These are phyloP conservation scores for Beauveria australis DNA, from an alignment of 2,329 filamentous ascomycete species.

Conservation along the genomic window DNA sequence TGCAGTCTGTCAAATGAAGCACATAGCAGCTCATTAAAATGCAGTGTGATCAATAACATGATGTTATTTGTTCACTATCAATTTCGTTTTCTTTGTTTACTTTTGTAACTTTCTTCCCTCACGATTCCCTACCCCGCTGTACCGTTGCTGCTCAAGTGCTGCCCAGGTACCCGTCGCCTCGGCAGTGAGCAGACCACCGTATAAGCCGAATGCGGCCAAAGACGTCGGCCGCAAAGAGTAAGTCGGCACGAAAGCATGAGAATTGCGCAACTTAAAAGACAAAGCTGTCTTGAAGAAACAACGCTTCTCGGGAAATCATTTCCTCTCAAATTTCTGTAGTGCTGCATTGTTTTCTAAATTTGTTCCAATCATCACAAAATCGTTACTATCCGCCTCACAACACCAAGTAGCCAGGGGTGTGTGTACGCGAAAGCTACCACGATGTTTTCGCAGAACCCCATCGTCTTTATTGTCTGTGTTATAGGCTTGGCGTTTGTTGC, in stretches of 20 bases:
- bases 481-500: background rate
- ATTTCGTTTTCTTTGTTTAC: too few species aligned
- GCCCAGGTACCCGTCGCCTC: background rate
- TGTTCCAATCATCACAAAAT: background rate
- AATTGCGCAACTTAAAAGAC: background rate
- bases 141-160: background rate
- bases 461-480: constrained; percentile 5
- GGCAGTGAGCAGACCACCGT: background rate
- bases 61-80: too few species aligned
- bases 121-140: too few species aligned
- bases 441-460: background rate
- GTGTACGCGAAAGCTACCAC: background rate
- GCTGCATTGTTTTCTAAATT: background rate
- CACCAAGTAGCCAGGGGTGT: background rate
- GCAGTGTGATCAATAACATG: too few species aligned
- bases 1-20: background rate
- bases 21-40: too few species aligned
- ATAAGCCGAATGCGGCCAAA: background rate
- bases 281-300: too few species aligned
- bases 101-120: too few species aligned
- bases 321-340: too few species aligned
- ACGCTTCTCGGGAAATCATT: too few species aligned
- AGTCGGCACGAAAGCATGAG: background rate
- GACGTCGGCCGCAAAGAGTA: background rate
- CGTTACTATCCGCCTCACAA: background rate